Conservation (phyloP, 768 basidiomycete species). For the Boletellus emodensis region DNA sequence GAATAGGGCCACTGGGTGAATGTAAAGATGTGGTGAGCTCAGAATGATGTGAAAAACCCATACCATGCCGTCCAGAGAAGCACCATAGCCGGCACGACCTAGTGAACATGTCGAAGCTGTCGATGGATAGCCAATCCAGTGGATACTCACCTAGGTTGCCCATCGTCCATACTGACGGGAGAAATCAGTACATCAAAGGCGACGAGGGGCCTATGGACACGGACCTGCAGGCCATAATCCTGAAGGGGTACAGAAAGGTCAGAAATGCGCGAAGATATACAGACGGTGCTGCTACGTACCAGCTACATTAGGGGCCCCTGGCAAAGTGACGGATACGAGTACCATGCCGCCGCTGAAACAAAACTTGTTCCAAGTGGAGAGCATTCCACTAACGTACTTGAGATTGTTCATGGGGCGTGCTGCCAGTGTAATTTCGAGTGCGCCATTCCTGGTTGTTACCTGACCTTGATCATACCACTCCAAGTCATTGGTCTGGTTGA, state of each 20-base stretch:
- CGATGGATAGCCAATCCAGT: neutral
- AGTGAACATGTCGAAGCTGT: neutral
- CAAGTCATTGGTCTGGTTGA: slow-evolving; percentile 57
- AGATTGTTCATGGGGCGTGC: slow-evolving; percentile 65
- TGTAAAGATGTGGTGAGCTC: slow-evolving; percentile 2
- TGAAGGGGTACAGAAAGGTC: slow-evolving; percentile 5
- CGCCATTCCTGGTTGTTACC: slow-evolving; percentile 68
- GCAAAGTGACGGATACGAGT: slow-evolving; percentile 63
- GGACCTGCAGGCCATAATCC: slow-evolving; percentile 71
- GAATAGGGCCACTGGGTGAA: slow-evolving; percentile 69
- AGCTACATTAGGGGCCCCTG: slow-evolving; percentile 56
- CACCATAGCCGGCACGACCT: slow-evolving; percentile 87
- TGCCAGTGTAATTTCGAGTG: slow-evolving; percentile 70
- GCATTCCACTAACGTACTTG: slow-evolving; percentile 67
- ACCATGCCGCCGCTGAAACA: slow-evolving; percentile 90
- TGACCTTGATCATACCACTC: slow-evolving; percentile 90
- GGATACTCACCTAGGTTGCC: slow-evolving; percentile 59
- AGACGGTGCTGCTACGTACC: slow-evolving; percentile 25
- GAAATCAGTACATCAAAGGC: slow-evolving; percentile 11
- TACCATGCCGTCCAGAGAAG: slow-evolving; percentile 79
- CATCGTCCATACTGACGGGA: slow-evolving; percentile 59
- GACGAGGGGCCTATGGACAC: neutral
- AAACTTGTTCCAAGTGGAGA: slow-evolving; percentile 83
- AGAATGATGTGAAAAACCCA: slow-evolving; percentile 14
- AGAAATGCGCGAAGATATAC: neutral